Conservation (phyloP, 208 protist species). For the Crithidia acanthocephali region DNA sequence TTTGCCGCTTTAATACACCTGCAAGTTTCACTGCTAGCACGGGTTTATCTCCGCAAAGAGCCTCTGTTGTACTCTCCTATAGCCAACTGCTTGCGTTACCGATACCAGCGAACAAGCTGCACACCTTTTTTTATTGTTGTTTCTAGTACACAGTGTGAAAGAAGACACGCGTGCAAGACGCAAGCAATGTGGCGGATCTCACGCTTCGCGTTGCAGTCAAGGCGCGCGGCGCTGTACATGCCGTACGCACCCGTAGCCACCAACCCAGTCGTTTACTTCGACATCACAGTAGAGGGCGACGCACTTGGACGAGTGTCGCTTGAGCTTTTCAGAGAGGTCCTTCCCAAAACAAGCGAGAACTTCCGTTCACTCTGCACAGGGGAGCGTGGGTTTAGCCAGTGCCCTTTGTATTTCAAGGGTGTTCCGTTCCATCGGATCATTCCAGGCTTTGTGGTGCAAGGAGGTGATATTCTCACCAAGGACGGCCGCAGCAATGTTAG, state of each 20-base stretch:
- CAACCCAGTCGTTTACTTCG: slow-evolving; percentile 88
- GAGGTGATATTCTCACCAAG: slow-evolving; percentile 94
- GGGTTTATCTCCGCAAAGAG: not conserved
- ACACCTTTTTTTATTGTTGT: not conserved
- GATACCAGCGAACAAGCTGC: not conserved
- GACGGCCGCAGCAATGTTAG: slow-evolving; percentile 95
- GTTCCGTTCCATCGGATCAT: slow-evolving; percentile 97
- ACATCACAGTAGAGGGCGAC: slow-evolving; percentile 87
- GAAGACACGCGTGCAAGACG: not conserved
- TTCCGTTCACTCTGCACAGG: slow-evolving; percentile 95
- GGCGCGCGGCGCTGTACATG: slow-evolving; percentile 50
- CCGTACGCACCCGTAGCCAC: slow-evolving; percentile 55
- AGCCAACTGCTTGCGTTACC: not conserved
- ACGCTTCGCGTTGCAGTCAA: slow-evolving; percentile 16
- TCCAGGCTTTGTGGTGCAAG: slow-evolving; percentile 94
- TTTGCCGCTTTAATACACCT: too few relatives aligned
- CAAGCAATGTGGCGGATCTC: slow-evolving; percentile 25
- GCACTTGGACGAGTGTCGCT: slow-evolving; percentile 81
- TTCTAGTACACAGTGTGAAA: not conserved
- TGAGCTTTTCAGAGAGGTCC: slow-evolving; percentile 92
- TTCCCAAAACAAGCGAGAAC: slow-evolving; percentile 95
- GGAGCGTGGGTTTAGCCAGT: slow-evolving; percentile 70
- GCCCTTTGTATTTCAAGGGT: slow-evolving; percentile 92
- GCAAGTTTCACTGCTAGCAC: not conserved
- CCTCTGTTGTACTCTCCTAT: not conserved